Conservation (phyloP, 306 rosid species). For the Corylus heterophylla region DNA sequence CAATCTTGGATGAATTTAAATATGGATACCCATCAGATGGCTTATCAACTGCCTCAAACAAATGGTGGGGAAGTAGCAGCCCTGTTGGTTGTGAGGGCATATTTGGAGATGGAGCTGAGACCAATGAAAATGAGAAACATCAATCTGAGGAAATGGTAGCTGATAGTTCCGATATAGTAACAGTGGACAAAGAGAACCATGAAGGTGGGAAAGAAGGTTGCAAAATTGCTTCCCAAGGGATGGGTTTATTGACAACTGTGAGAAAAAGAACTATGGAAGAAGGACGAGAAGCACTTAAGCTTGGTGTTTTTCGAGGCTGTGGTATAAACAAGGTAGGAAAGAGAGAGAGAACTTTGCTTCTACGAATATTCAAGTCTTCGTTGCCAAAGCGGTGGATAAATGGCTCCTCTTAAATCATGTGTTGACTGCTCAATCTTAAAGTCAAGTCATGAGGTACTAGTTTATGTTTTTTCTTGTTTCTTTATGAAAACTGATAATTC, state of each 20-base stretch:
- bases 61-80: constrained; percentile 83
- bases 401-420: constrained; percentile 30
- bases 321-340: constrained; percentile 50
- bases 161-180: constrained; percentile 15
- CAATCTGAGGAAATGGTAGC: constrained; percentile 26
- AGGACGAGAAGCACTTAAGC: constrained; percentile 60
- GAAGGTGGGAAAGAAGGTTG: constrained; percentile 34
- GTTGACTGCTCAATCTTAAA: constrained; percentile 5
- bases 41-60: constrained; percentile 61
- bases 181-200: constrained; percentile 32
- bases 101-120: constrained; percentile 20
- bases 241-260: constrained; percentile 48
- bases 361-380: constrained; percentile 63
- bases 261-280: constrained; percentile 59
- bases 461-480: background rate
- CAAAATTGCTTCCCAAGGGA: constrained; percentile 41
- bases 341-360: constrained; percentile 64
- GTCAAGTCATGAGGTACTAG: background rate
- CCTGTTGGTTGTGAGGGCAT: constrained; percentile 24
- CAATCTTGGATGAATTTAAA: constrained; percentile 68
- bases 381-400: constrained; percentile 55
- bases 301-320: constrained; percentile 49
- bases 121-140: constrained; percentile 28
- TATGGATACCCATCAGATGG: constrained; percentile 75
- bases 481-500: too few species aligned